Base-by-base conservation (phyloP, 345 rosid genomes). In the Salix purpurea region DNA sequence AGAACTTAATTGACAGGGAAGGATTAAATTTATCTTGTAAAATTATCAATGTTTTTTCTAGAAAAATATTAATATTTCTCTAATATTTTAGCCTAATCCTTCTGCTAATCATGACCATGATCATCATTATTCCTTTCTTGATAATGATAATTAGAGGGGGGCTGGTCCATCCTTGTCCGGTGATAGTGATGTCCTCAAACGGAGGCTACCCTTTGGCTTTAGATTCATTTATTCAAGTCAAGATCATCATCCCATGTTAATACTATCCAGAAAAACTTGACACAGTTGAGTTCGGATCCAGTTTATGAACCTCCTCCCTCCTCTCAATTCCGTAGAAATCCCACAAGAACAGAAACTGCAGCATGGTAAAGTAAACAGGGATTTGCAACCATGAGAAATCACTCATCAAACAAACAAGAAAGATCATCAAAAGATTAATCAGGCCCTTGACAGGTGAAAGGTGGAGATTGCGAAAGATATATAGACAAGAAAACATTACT, bases 401-500 rank as follows among this genome's bases (percentile, higher is more conserved):
- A 26, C 61, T 13, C 72, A 9, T 69, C n/a, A 19, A 48, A 48
- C 30, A 30, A 70, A 12, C 11, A 46, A 44, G 73, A 28, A 24
- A 30, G 16, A 30, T 19, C 46, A 60, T 70, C 26, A 16, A 70
- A 32, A n/a, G n/a, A 56, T 19, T 39, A 28, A 26, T 18, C 74
- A 36, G 69, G 58, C 42, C 60, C 61, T 10, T 36, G 18, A 28
- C 71, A 7, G 62, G 58, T 34, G 8, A 23, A 10, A 71, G 50
- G 19, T 48, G 40, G 24, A 70, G 62, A 68, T 37, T 23, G 75
- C 70, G 39, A 23, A 32, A 44, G 60, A 67, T 14, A 67, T 46
- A 21, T 5, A 58, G n/a, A 40, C 23, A 72, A 78, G 67, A 70
- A 50, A 71, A 65, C 65, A 56, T 56, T 19, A 77, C 84, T 78